Conservation (phyloP, 495 filamentous ascomycete species). For the Annulohypoxylon bovei region DNA sequence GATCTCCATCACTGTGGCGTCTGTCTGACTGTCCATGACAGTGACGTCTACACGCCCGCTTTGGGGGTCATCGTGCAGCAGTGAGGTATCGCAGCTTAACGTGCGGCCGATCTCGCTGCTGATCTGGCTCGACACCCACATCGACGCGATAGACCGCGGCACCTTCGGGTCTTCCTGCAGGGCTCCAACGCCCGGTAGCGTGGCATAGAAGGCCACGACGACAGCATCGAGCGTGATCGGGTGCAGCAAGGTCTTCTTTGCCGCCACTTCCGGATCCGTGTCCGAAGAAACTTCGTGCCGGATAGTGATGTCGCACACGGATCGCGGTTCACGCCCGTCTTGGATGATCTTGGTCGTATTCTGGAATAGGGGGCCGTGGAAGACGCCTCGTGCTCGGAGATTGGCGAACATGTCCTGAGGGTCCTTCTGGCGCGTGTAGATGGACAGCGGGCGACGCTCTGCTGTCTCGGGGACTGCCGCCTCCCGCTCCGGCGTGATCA, state of each 20-base stretch:
- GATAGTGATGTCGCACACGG: background rate
- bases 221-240: background rate
- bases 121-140: background rate
- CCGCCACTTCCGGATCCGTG: background rate
- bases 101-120: background rate
- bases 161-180: background rate
- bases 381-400: background rate
- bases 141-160: background rate
- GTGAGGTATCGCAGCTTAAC: background rate
- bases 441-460: background rate
- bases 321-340: background rate
- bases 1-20: background rate
- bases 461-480: background rate
- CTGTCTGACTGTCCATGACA: too few species aligned
- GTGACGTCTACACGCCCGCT: too few species aligned
- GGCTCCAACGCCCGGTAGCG: background rate
- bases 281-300: too few species aligned
- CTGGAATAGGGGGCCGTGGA: background rate
- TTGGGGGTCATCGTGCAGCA: too few species aligned
- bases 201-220: background rate
- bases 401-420: background rate
- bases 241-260: background rate
- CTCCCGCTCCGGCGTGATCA: background rate
- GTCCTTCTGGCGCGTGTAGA: background rate
- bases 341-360: background rate